Evolutionary conservation across 441 rosid species (phyloP).

Genomic region (Lepidium campestre): DNA sequence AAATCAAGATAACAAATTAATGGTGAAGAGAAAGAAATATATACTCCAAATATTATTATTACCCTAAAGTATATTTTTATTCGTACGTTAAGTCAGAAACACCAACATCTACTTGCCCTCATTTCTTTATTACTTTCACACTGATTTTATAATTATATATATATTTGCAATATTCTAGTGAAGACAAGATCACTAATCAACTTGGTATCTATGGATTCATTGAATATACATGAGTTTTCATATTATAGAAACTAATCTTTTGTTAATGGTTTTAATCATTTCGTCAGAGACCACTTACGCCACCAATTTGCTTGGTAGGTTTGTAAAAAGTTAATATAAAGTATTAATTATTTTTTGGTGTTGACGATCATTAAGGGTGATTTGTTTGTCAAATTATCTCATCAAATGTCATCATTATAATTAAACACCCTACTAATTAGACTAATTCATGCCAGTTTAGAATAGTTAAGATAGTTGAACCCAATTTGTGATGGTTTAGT

Average conservation of each 20-base stretch:
- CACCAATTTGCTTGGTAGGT: constrained; percentile 2
- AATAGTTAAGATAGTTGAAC: too few species aligned
- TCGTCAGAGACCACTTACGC: constrained; percentile 4
- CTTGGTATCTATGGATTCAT: constrained; percentile 7
- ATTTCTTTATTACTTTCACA: constrained; percentile 4
- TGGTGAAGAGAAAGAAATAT: constrained; percentile 7
- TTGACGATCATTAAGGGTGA: constrained; percentile 8
- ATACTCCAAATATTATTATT: constrained; percentile 1
- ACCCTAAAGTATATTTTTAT: constrained; percentile 7
- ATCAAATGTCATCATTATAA: not conserved
- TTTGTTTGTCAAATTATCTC: constrained; percentile 10
- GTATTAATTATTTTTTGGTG: constrained; percentile 6
- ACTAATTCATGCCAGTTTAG: too few species aligned
- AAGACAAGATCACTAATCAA: constrained; percentile 18
- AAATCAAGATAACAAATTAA: not conserved
- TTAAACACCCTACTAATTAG: not conserved
- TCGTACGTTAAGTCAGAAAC: constrained; percentile 24
- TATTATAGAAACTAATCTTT: not conserved
- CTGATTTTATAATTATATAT: not conserved
- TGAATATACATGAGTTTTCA: constrained; percentile 18
- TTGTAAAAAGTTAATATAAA: constrained; percentile 11
- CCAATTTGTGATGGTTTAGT: too few species aligned
- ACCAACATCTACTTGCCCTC: constrained; percentile 4
- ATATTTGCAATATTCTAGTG: constrained; percentile 4
- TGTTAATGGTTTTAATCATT: constrained; percentile 4